Base-by-base conservation (phyloP, 2,329 filamentous ascomycete species). In the Metarhizium robertsii region DNA sequence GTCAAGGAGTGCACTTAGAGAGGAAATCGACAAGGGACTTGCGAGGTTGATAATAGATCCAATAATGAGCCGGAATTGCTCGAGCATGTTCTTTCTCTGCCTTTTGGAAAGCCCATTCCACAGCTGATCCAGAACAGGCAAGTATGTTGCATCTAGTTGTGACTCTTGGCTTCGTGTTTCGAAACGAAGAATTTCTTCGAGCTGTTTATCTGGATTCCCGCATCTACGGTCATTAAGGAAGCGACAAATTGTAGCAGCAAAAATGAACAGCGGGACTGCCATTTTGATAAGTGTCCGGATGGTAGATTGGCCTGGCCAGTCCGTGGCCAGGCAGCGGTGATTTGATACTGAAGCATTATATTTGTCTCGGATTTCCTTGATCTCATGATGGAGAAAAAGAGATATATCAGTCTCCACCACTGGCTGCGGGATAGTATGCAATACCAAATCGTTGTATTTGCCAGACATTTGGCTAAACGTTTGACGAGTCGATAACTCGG, bases 261-360 rank as follows among this genome's bases (percentile, higher is more conserved):
- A 68, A 49, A 72, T 72, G 53, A 72, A 72, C 0, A 74, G 60
- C 0, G 70, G 68, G 1, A 62, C 55, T 1, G 71, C 64, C 55
- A 64, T 68, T 13, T 57, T 6, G 2, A 66, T 53, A 2, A 72
- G 61, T 7, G 6, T 30, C 18, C 36, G 6, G 0, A 54, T 42
- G 0, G n/a, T 14, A 0, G 25, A 14, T 1, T 52, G 2, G 0
- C 59, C 57, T 0, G 62, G 62, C 62, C 61, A 64, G 7, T 54
- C 43, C 0, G 29, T 1, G 1, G 30, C 11, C 2, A 63, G 46
- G 2, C 53, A 48, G 0, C 50, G 46, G 1, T 52, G 51, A 8
- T 18, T 10, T 2, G 55, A 16, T 10, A 58, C 57, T 1, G 53
- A 58, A 25, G 52, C 48, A 10, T 58, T 58, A 8, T 59, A 58